phyloP scores from a whole-genome alignment of 75 land plant species.

The Adiantum capillusveneris region DNA sequence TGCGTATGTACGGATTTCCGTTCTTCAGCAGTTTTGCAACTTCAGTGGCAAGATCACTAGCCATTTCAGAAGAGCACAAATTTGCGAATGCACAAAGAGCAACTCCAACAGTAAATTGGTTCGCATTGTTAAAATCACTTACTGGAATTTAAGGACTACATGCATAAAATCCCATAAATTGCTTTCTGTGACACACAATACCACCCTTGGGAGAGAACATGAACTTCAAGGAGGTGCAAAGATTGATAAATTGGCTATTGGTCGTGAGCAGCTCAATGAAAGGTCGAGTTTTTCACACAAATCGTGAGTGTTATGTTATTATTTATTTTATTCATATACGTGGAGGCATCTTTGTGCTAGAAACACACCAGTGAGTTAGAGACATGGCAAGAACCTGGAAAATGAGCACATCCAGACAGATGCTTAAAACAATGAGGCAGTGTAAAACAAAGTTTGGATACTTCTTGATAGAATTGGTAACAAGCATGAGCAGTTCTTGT shows the following conservation, averaged over 20 bases:
- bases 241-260: too few species aligned
- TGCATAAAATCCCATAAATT: background rate
- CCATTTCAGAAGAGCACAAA: slow-evolving; percentile 98
- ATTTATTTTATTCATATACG: too few species aligned
- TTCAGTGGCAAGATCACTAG: slow-evolving; percentile 92
- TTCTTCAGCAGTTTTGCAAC: slow-evolving; percentile 78
- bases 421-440: too few species aligned
- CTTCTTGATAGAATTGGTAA: slow-evolving; percentile 97
- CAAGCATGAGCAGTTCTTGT: slow-evolving; percentile 98
- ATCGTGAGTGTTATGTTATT: too few species aligned
- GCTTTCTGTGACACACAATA: too few species aligned
- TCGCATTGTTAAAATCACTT: slow-evolving; percentile 90
- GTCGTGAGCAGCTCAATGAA: too few species aligned
- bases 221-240: too few species aligned
- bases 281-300: too few species aligned
- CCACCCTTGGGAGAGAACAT: too few species aligned
- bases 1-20: slow-evolving; percentile 83
- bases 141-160: background rate
- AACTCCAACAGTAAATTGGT: slow-evolving; percentile 87
- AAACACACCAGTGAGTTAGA: background rate
- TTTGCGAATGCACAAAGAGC: slow-evolving; percentile 98
- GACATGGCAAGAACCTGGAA: slow-evolving; percentile 11
- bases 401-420: too few species aligned
- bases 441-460: slow-evolving; percentile 16
- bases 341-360: too few species aligned